Evolutionary conservation across 116 monocot species (phyloP), one percentile per base, ranked within the genome.

Genomic region (Iris pallida): DNA sequence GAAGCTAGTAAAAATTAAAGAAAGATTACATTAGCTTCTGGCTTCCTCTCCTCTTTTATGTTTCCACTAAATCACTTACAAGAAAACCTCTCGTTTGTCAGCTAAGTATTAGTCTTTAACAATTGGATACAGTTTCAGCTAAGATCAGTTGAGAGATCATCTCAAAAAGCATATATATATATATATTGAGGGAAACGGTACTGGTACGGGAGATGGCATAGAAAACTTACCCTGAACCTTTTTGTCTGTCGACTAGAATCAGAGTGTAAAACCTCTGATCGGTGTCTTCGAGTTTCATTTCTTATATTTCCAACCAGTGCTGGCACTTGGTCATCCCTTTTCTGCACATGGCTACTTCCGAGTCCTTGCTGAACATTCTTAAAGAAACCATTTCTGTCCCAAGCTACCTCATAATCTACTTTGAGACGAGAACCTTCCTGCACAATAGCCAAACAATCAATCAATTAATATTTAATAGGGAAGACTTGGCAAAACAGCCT

Each of bases 341-440:
- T 82, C 60, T 84, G 78, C 16, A 65, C 5, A 11, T 78, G 74
- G 45, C 49, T 84, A 17, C 61, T 76, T n/a, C 65, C 9, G 7
- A 59, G 30, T 16, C 70, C 82, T 45, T 80, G 80, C 9, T 68
- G 73, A 3, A 74, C 56, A 53, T 53, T 83, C 14, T 73, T 73
- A 71, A 92, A 92, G 56, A 71, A 86, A 17, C 76, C 77, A 70
- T 83, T 79, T 66, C 53, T 70, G 52, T 96, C 96, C 90, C 96
- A 96, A 13, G 71, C 71, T 5, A 92, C 85, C 20, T 89, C 87
- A 74, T 96, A 92, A 61, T 96, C 92, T 72, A 92, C 89, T 70
- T 81, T 96, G n/a, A 96, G 80, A n/a, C 73, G 86, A 61, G 96
- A 92, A 14, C 96, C 96, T 87, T 92, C 66, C 92, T 96, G 85